Base-by-base conservation (phyloP, 306 rosid genomes). In the Vachellia collinsii region DNA sequence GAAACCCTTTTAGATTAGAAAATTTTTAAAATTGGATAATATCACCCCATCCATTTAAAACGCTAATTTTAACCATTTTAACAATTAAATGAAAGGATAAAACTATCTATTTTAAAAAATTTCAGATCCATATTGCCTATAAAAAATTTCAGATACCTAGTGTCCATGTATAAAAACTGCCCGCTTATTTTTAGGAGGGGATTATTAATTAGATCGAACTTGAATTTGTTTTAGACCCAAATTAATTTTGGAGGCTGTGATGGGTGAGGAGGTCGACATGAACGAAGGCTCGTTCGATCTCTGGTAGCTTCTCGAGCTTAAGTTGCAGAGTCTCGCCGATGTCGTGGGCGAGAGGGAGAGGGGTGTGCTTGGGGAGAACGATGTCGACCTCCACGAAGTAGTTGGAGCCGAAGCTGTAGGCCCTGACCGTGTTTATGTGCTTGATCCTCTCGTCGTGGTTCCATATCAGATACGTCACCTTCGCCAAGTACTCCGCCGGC, bases 351-450 rank as follows among this genome's bases (percentile, higher is more conserved):
- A 88, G 84, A 58, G 53, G 66, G 1, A 95, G 96, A 62, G 89
- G 77, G 88, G 86, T 95, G 37, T 89, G 84, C 25, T 85, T 84
- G 0, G 98, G 85, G 0, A 95, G 87, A 36, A 95, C 97, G 25
- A 95, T 86, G 88, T 95, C 90, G 20, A 88, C 91, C 81, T 95
- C 99, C 78, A 90, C 98, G 81, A 95, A 95, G 86, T 95, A 95
- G 70, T 87, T 67, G n/a, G 58, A 78, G 4, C 98, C 99, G 82
- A 93, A 93, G 65, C 88, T 87, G 83, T 95, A 95, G 3, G 96
- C 98, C 74, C 93, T 87, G 38, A 95, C 88, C 6, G 98, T 90
- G 25, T 89, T 94, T 3, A 95, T 95, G 84, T 93, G 89, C 83
- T 81, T 85, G 48, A 95, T 88, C 78, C 88, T 87, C 81, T 89